Base-by-base conservation (phyloP, 345 rosid genomes). In the Gossypium arboreum region DNA sequence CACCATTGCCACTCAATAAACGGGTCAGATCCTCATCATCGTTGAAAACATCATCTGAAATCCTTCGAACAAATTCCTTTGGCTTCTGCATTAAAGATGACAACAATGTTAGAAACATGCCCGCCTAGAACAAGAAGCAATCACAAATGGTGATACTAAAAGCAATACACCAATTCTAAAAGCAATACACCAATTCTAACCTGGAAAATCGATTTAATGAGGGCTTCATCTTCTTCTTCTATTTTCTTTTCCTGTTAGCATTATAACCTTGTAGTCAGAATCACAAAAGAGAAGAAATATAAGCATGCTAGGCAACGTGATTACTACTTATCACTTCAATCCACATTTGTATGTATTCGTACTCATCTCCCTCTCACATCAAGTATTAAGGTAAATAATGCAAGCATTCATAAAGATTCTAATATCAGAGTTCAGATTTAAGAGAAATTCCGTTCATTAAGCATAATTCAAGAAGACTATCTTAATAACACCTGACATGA, bases 211-310 rank as follows among this genome's bases (percentile, higher is more conserved):
- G 91, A 87, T 83, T 84, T 90, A 73, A 90, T 86, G 69, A 90
- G 90, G 20, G 90, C 91, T 81, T 88, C 91, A 72, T 90, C 92
- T 75, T 86, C 95, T 81, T 88, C 92, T 81, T 90, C 92, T 73
- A 87, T 69, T 69, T 82, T 85, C 79, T 86, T 85, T 79, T 83
- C 89, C 91, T 89, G 79, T 72, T 48, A 76, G 47, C 13, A 68
- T 47, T 48, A 68, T 47, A 22, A 68, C 12, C 34, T 18, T 48
- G 43, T 15, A 25, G 41, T 68, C 58, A 68, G 72, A 68, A 22
- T 68, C 43, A 68, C 57, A 25, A 48, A 48, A 24, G 43, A 15
- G 43, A 47, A 52, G 3, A 34, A 27, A 69, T 50, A 27, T 68
- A 61, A 29, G 61, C 18, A 77, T 29, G 29, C 41, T 68, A 41